Conservation (phyloP, 2,329 filamentous ascomycete species). For the Orbilia quercus region DNA sequence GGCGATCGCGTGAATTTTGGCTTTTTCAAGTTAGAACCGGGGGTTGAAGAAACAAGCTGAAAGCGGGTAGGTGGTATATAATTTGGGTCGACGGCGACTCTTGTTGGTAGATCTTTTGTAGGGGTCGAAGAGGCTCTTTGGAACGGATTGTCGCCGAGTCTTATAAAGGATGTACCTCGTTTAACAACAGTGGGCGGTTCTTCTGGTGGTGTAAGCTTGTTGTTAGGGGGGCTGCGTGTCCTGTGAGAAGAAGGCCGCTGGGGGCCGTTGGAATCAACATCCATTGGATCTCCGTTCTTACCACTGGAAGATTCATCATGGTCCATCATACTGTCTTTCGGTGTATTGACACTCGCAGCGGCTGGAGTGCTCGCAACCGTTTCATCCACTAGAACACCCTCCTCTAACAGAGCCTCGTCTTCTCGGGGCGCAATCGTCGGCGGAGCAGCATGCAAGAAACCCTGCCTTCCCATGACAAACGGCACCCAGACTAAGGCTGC, state of each 20-base stretch:
- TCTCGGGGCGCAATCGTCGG: constrained; percentile 89
- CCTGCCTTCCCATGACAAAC: constrained; percentile 85
- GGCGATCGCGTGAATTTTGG: constrained; percentile 52
- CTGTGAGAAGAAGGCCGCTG: constrained; percentile 18
- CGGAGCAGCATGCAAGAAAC: constrained; percentile 76
- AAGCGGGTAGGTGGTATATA: constrained; percentile 53
- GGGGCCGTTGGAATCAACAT: constrained; percentile 46
- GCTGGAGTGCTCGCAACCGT: constrained; percentile 63
- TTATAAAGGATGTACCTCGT: constrained; percentile 48
- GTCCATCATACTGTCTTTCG: constrained; percentile 48
- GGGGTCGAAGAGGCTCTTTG: constrained; percentile 50
- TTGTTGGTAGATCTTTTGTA: constrained; percentile 45
- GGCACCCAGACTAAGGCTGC: constrained; percentile 91
- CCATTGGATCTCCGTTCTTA: constrained; percentile 50
- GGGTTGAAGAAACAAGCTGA: constrained; percentile 50
- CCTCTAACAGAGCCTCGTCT: constrained; percentile 67
- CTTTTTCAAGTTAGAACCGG: constrained; percentile 45
- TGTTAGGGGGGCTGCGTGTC: constrained; percentile 24
- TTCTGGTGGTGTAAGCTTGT: constrained; percentile 42
- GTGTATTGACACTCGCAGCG: constrained; percentile 48
- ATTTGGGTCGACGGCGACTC: constrained; percentile 48
- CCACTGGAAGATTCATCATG: constrained; percentile 42
- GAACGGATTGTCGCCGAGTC: constrained; percentile 47
- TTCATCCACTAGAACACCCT: constrained; percentile 65
- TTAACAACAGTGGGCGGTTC: constrained; percentile 37